Percentiles rank a stretch among this genome's conserved stretches.
Evolutionary conservation across 2,329 filamentous ascomycete genomes (phyloP).

Genomic region (Beauveria medogensis): DNA sequence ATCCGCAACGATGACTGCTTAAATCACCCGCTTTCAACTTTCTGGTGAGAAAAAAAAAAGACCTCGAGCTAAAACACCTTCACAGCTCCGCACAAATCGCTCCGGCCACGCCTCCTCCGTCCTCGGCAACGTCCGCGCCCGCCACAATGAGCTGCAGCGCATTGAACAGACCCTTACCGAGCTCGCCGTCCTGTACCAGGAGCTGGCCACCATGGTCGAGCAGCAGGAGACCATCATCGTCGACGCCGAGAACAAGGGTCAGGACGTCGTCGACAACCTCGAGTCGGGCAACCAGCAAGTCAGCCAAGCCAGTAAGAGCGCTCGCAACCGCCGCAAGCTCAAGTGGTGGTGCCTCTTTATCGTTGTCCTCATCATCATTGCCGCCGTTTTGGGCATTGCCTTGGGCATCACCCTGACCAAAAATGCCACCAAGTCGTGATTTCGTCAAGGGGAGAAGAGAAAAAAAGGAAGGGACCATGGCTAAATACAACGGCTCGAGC

Average conservation of each 20-base stretch:
- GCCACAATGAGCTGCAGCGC: constrained; percentile 74
- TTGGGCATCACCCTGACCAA: constrained; percentile 38
- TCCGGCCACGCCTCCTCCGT: constrained; percentile 64
- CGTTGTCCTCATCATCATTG: constrained; percentile 48
- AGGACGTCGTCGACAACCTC: constrained; percentile 57
- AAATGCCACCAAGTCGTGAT: not conserved
- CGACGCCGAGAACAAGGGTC: constrained; percentile 56
- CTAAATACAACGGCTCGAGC: not conserved
- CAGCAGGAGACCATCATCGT: constrained; percentile 59
- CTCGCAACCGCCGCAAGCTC: constrained; percentile 60
- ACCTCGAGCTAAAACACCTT: not conserved
- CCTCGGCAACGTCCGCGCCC: constrained; percentile 69
- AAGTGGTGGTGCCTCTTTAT: constrained; percentile 75
- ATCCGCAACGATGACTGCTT: not conserved
- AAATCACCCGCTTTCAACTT: no score
- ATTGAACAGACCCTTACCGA: constrained; percentile 70
- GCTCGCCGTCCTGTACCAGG: constrained; percentile 61
- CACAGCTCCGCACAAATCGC: constrained; percentile 65
- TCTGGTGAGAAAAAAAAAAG: not conserved
- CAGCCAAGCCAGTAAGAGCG: constrained; percentile 57
- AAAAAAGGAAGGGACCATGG: not conserved
- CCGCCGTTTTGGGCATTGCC: constrained; percentile 46
- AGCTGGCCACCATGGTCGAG: constrained; percentile 67
- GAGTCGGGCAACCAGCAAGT: constrained; percentile 64
- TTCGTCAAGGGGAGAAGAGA: no score